Evolutionary conservation across 768 basidiomycete species (phyloP).

Genomic region (Boletus subcaerulescens): DNA sequence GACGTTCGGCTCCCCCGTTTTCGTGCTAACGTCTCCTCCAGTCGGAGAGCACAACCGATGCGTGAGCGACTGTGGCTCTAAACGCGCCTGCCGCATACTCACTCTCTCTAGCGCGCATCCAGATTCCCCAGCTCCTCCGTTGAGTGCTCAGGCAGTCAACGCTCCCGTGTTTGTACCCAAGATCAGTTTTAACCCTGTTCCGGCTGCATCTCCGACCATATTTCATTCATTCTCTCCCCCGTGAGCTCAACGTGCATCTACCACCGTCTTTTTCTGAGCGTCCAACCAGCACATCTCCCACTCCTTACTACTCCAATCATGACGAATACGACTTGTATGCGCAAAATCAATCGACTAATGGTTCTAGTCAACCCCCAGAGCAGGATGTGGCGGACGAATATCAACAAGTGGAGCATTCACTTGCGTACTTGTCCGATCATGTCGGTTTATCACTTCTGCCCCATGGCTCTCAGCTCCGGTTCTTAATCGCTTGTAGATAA

Average conservation of each 20-base stretch:
- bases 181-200: constrained; percentile 41
- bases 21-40: constrained; percentile 17
- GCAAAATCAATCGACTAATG: constrained; percentile 4
- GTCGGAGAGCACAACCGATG: constrained; percentile 20
- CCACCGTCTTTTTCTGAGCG: constrained; percentile 8
- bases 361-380: constrained; percentile 7
- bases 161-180: constrained; percentile 87
- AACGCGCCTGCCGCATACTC: background rate
- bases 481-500: background rate
- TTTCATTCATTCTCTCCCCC: constrained; percentile 31
- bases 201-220: constrained; percentile 14
- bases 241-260: constrained; percentile 11
- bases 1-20: constrained; percentile 4
- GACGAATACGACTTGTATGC: constrained; percentile 40
- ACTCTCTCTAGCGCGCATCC: constrained; percentile 34
- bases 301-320: constrained; percentile 29
- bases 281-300: constrained; percentile 24
- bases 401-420: constrained; percentile 19
- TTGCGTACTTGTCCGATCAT: constrained; percentile 19
- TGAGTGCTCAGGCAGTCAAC: constrained; percentile 69
- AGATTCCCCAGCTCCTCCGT: constrained; percentile 44
- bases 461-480: background rate
- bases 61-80: constrained; percentile 20
- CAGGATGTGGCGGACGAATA: constrained; percentile 18
- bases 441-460: constrained; percentile 14